Base-by-base conservation (phyloP, 805 yeast genomes). In the Saccharomyces cerevisiae region DNA sequence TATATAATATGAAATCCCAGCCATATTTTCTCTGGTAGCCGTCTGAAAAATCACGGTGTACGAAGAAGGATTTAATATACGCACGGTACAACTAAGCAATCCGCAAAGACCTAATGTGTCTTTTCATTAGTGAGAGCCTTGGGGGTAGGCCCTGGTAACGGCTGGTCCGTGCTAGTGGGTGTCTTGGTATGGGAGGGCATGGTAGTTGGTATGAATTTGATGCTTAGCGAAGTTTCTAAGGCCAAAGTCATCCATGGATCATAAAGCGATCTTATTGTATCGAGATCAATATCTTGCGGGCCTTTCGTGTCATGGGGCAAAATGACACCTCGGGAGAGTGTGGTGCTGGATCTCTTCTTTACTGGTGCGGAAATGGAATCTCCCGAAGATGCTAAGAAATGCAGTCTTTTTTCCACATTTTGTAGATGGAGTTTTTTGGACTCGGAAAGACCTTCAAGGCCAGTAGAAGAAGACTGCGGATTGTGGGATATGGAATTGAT, bases 201-300 rank as follows among this genome's bases (percentile, higher is more conserved):
- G 22, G 62, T 64, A 1, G 70, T 68, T 3, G 73, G 73, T 21
- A 70, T 58, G 49, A 70, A 67, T 51, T 69, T 69, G 11, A 69
- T 69, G 52, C 72, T 68, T 41, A 70, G 57, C 6, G 72, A 64
- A 1, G 72, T 67, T 43, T 70, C 72, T 21, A 70, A 55, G 3
- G 70, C 73, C 41, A 70, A 53, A 26, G 61, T 65, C 59, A 66
- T 61, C 73, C 73, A 70, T 6, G 73, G 73, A 53, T 69, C 70
- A 49, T 69, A 65, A 3, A 67, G 51, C 4, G 63, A 53, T 71
- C 72, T 69, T 4, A 66, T 55, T 32, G 69, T 70, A 13, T 60
- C 57, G 6, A 69, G 51, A 41, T 66, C 62, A 6, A 70, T 57
- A 3, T 64, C 61, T 17, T 66, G 63, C 4, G 67, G 56, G 2